Conservation (phyloP, 1,139 yeast genomes). For the Arxiozyma bovina region DNA sequence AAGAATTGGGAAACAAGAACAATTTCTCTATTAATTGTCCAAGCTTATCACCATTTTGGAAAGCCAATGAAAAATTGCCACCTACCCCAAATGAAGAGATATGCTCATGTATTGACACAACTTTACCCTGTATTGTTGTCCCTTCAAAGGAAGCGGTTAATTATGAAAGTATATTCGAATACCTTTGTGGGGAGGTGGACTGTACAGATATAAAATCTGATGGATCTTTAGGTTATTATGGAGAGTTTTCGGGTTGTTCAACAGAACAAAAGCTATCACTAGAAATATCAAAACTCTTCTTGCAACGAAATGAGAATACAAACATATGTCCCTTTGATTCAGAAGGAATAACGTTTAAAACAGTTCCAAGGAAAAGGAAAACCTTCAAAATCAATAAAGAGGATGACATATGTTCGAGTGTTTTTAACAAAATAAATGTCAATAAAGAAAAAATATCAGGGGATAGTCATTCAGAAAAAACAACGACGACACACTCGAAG, state of each 20-base stretch:
- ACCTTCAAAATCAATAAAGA: neutral
- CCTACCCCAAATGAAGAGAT: slow-evolving; percentile 44
- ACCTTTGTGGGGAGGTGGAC: slow-evolving; percentile 43
- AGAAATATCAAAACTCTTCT: slow-evolving; percentile 43
- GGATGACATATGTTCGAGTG: neutral
- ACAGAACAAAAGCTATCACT: slow-evolving; percentile 44
- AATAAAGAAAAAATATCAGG: neutral
- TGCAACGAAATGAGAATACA: slow-evolving; percentile 25
- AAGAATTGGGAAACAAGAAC: slow-evolving; percentile 27
- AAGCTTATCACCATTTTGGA: slow-evolving; percentile 31
- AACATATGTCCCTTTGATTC: slow-evolving; percentile 19
- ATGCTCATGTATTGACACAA: slow-evolving; percentile 49
- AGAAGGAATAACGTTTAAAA: slow-evolving; percentile 8
- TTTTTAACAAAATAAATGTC: neutral
- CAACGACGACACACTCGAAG: neutral
- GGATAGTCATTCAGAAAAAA: neutral
- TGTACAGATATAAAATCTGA: slow-evolving; percentile 45
- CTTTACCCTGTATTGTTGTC: slow-evolving; percentile 42
- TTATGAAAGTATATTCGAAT: slow-evolving; percentile 34
- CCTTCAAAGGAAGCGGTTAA: slow-evolving; percentile 33
- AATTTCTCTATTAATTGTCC: slow-evolving; percentile 11
- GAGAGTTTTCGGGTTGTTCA: slow-evolving; percentile 50
- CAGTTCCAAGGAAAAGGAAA: slow-evolving; percentile 12
- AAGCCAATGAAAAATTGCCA: slow-evolving; percentile 41
- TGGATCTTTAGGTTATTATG: slow-evolving; percentile 46